A percentile compares a stretch with the other conserved stretches of the same genome.
Evolutionary conservation across 306 rosid species (phyloP).

Genomic region (Gastrolobium bilobum): DNA sequence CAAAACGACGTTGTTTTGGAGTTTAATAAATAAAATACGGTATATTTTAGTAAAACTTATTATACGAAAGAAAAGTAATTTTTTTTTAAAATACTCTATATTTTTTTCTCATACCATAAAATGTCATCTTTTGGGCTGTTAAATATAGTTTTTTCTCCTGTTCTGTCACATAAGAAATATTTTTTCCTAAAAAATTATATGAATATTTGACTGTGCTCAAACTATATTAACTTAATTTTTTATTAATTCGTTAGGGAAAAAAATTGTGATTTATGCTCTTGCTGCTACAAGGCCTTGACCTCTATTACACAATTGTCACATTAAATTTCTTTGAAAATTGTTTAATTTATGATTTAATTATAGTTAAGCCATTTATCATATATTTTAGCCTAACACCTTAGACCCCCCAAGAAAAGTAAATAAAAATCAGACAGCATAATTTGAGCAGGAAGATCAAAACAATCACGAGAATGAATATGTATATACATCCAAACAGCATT

Average conservation of each 20-base stretch:
- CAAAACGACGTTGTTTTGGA: too few species aligned
- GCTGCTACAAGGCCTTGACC: not conserved
- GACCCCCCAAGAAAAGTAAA: not conserved
- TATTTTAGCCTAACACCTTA: not conserved
- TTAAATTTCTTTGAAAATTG: not conserved
- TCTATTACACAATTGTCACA: not conserved
- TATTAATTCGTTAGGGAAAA: not conserved
- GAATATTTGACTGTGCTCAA: too few species aligned
- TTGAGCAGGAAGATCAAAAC: not conserved
- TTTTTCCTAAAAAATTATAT: too few species aligned
- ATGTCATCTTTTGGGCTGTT: too few species aligned
- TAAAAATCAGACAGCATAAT: constrained; percentile 21
- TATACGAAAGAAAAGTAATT: too few species aligned
- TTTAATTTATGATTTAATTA: not conserved
- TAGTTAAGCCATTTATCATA: not conserved
- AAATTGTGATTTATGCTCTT: not conserved
- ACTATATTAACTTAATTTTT: too few species aligned
- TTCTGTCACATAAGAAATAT: too few species aligned
- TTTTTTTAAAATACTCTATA: too few species aligned
- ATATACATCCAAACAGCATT: constrained; percentile 29
- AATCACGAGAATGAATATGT: not conserved
- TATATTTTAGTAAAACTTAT: too few species aligned
- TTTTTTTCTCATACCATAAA: too few species aligned
- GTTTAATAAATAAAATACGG: too few species aligned
- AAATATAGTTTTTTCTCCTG: too few species aligned